Evolutionary conservation across 768 basidiomycete species (phyloP).

Genomic region (Amanita rubescens): DNA sequence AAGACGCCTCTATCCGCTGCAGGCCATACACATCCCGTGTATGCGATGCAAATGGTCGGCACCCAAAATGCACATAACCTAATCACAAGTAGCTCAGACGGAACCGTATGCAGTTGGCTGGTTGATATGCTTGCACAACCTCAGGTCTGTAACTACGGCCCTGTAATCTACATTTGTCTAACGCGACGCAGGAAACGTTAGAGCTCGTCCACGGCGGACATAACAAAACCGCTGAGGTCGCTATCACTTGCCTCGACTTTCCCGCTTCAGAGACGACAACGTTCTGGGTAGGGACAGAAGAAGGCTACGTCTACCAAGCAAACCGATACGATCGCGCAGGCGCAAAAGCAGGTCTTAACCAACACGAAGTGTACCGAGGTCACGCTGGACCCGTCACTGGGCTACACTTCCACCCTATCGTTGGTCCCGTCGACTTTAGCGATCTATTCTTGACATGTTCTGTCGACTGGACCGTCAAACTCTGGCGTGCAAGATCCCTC

Average conservation of each 20-base stretch:
- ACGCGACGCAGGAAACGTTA: constrained; percentile 76
- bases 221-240: constrained; percentile 95
- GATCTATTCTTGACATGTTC: constrained; percentile 91
- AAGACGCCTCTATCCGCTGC: constrained; percentile 95
- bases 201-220: constrained; percentile 85
- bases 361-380: constrained; percentile 86
- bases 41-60: constrained; percentile 97
- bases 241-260: constrained; percentile 90
- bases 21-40: constrained; percentile 97
- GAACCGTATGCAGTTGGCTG: constrained; percentile 94
- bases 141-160: constrained; percentile 46
- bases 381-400: constrained; percentile 94
- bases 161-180: neutral
- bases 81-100: constrained; percentile 95
- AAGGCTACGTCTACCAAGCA: constrained; percentile 94
- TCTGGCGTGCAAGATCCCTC: constrained; percentile 83
- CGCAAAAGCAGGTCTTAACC: constrained; percentile 91
- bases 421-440: constrained; percentile 90
- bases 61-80: constrained; percentile 98
- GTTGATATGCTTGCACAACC: constrained; percentile 99
- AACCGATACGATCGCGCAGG: constrained; percentile 96
- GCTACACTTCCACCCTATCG: constrained; percentile 87
- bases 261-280: constrained; percentile 95
- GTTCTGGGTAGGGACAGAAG: constrained; percentile 97
- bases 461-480: constrained; percentile 97